Base-by-base conservation (phyloP, 163 green algal genomes). In the Chlamydomonas reinhardtii region DNA sequence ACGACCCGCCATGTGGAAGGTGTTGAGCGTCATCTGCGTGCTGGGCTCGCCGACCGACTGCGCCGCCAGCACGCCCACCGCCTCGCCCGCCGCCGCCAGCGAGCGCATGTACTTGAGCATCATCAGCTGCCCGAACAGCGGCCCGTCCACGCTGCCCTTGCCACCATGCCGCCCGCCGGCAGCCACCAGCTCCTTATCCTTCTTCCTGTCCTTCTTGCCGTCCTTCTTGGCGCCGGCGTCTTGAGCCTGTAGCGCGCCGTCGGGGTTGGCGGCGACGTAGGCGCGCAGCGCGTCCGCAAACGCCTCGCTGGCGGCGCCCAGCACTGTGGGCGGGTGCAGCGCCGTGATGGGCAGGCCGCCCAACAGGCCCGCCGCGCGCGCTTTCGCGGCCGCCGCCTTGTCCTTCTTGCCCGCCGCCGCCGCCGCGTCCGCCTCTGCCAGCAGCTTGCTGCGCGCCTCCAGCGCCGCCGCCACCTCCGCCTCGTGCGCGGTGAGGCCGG, bases 21-120 rank as follows among this genome's bases (percentile, higher is more conserved):
- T 98, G 94, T 98, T 98, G 75, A 98, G 95, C 61, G 97, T 99
- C 95, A 98, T 98, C 85, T 98, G 94, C 29, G 94, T 95, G n/a
- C 68, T 90, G 24, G 89, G 89, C 85, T 92, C 89, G 43, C 89
- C 97, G 0, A 99, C 88, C 22, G 91, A 97, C 90, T 99, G 97
- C 27, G 94, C 97, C 22, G 96, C 97, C 24, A 99, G 84, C 20
- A 99, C 97, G 8, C 97, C 97, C 48, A 99, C 97, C 17, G 96
- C 95, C 92, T 99, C 97, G 1, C 97, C 97, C 12, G 97, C 93
- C 4, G 92, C 89, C 8, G 93, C 95, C 86, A 97, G 72, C 39
- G 84, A 93, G 16, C 87, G 88, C 94, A 98, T 96, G 92, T 94
- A 99, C 91, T 98, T 98, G 64, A 97, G 91, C 78, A 97, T 88